Evolutionary conservation across 2,329 filamentous ascomycete genomes (phyloP).

Genomic region (Penicillium italicum): DNA sequence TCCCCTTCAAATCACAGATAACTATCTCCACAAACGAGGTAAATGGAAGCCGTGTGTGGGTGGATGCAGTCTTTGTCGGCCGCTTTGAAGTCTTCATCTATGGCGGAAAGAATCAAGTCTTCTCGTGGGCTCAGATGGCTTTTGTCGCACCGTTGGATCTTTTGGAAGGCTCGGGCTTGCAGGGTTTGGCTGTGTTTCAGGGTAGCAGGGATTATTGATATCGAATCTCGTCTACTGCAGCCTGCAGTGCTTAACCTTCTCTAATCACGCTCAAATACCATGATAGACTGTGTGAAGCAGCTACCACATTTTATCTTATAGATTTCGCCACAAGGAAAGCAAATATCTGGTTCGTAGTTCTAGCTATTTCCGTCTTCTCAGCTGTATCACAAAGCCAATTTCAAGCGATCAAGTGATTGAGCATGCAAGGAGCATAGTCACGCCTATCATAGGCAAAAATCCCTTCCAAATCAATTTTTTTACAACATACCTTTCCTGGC

Average conservation of each 20-base stretch:
- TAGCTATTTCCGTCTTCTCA: not conserved
- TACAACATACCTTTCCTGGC: not conserved
- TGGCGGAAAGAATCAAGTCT: conserved; percentile 50
- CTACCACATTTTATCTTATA: not conserved
- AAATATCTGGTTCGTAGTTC: not conserved
- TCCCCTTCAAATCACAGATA: conserved; percentile 36
- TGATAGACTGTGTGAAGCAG: not conserved
- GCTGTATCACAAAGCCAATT: not conserved
- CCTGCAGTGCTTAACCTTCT: too few species aligned
- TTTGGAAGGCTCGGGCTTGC: conserved; percentile 10
- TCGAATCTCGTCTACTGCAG: not conserved
- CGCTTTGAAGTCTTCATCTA: conserved; percentile 55
- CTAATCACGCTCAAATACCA: not conserved
- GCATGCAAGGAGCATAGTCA: too few species aligned
- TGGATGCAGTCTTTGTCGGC: conserved; percentile 46
- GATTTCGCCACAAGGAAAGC: too few species aligned
- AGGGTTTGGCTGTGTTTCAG: conserved; percentile 4
- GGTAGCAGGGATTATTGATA: not conserved
- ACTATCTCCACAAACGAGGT: conserved; percentile 46
- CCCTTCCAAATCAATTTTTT: too few species aligned
- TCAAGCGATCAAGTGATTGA: not conserved
- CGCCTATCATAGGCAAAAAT: not conserved
- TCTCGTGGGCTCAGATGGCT: conserved; percentile 57
- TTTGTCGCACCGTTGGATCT: conserved; percentile 50
- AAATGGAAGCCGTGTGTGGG: conserved; percentile 50